Percentiles rank a stretch among this genome's conserved stretches.
These are phyloP conservation scores for Omphalotus guepiniiformis DNA, from an alignment of 768 basidiomycete species.

Conservation along the genomic window DNA sequence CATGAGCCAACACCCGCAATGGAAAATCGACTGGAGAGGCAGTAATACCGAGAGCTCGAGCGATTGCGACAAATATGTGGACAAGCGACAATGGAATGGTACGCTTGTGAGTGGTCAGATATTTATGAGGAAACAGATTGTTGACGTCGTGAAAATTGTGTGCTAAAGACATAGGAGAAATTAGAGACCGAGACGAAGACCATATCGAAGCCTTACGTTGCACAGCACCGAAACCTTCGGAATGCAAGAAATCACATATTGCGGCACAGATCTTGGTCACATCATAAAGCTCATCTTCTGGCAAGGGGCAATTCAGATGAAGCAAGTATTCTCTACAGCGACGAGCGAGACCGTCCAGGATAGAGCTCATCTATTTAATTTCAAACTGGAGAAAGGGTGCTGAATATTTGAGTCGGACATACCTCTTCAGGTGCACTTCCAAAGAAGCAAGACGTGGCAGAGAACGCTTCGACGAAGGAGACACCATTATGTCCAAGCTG, in stretches of 20 bases:
- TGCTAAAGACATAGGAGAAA: constrained; percentile 28
- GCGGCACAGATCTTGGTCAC: constrained; percentile 31
- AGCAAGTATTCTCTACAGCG: constrained; percentile 37
- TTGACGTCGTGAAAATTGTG: constrained; percentile 37
- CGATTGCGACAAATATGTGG: constrained; percentile 53
- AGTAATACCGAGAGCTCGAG: constrained; percentile 44
- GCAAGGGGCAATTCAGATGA: constrained; percentile 20
- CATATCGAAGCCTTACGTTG: too few species aligned
- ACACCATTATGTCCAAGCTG: constrained; percentile 9
- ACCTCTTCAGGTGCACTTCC: constrained; percentile 41
- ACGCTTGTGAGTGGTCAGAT: constrained; percentile 43
- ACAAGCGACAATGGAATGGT: constrained; percentile 60
- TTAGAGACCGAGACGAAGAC: too few species aligned
- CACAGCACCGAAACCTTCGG: constrained; percentile 45
- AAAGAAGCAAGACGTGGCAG: constrained; percentile 51
- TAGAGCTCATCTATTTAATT: constrained; percentile 31
- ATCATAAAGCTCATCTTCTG: constrained; percentile 27
- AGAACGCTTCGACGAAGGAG: constrained; percentile 42
- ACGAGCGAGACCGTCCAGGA: constrained; percentile 35
- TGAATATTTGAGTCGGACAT: constrained; percentile 10
- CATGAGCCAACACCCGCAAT: constrained; percentile 46
- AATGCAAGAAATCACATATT: constrained; percentile 49
- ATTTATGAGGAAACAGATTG: constrained; percentile 57
- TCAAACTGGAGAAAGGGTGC: constrained; percentile 3
- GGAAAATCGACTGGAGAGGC: constrained; percentile 58